Base-by-base conservation (phyloP, 2,329 filamentous ascomycete species). In the Pestalotiopsis sp. region DNA sequence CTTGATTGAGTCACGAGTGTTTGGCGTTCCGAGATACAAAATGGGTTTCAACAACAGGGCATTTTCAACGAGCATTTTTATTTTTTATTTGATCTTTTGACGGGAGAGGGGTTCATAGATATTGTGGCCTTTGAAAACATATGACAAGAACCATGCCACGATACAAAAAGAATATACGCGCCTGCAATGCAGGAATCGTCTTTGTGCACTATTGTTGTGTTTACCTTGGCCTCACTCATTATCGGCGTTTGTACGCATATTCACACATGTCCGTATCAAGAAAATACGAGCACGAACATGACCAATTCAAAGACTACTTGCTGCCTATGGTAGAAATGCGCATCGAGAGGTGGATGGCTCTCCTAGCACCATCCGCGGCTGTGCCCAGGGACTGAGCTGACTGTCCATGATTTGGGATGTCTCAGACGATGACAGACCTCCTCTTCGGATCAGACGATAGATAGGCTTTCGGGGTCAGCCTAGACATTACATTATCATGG, bases 1-100 rank as follows among this genome's bases (percentile, higher is more conserved):
- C 45, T 56, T 56, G 45, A 60, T n/a, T 66, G 17, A 45, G 20
- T 45, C 41, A 41, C 52, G 27, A 57, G 25, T 41, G 59, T 31
- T 57, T 60, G 65, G 65, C 65, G 65, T 66, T 66, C 20, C 20
- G 65, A 66, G 40, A 58, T 20, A 58, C 57, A 38, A 61, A 63
- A 67, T 20, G 58, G 57, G 66, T 63, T 67, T 67, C 66, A 67
- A 67, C 66, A 67, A 62, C 66, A 67, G 40, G 66, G 66, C 25
- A 63, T 67, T 66, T 23, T 31, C 45, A 40, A 40, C 57, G 6
- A 27, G 27, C 57, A 59, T 36, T 59, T 59, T 59, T 52, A 4
- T 14, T 9, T 52, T n/a, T 52, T 45, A 4, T 45, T 45, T 45
- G 7, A 2, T 9, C 6, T 23, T 52, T n/a, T 52, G 45, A 52